Evolutionary conservation across 148 eudicot genomes (phyloP).

Genomic region (Camellia japonica): DNA sequence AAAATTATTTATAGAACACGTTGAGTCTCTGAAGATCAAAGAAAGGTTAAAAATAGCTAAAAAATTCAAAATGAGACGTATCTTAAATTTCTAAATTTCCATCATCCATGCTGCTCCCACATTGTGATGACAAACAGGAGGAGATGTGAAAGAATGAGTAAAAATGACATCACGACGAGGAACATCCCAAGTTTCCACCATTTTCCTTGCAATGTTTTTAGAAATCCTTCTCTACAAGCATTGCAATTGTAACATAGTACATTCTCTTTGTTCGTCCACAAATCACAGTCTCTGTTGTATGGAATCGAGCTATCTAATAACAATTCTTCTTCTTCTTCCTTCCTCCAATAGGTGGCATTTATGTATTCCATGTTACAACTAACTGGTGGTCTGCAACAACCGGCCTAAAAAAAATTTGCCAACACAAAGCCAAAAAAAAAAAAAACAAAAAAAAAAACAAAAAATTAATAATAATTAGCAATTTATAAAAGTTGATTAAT

Average conservation of each 20-base stretch:
- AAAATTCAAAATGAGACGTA: background rate
- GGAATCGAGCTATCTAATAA: background rate
- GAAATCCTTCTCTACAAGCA: constrained; percentile 33
- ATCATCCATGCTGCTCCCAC: constrained; percentile 20
- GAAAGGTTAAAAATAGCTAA: background rate
- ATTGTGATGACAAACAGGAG: constrained; percentile 27
- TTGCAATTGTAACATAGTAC: constrained; percentile 30
- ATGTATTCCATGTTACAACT: constrained; percentile 38
- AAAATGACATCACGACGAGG: constrained; percentile 24
- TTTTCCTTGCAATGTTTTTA: constrained; percentile 16
- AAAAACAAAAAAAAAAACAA: too few species aligned
- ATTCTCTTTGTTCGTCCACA: constrained; percentile 35
- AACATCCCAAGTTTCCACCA: constrained; percentile 38
- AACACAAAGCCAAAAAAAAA: background rate
- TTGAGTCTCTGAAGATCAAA: background rate
- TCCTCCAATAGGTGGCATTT: constrained; percentile 36
- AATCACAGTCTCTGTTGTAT: constrained; percentile 26
- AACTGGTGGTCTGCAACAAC: constrained; percentile 42
- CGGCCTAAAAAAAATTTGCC: constrained; percentile 19
- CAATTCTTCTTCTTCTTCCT: background rate
- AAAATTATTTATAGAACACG: background rate
- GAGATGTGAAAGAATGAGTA: constrained; percentile 29
- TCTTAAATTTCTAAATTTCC: background rate
- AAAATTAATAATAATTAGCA: background rate
- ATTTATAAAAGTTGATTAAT: background rate